These are phyloP conservation scores for Colletotrichum cereale DNA, from an alignment of 2,329 filamentous ascomycete genomes.

Conservation along the genomic window DNA sequence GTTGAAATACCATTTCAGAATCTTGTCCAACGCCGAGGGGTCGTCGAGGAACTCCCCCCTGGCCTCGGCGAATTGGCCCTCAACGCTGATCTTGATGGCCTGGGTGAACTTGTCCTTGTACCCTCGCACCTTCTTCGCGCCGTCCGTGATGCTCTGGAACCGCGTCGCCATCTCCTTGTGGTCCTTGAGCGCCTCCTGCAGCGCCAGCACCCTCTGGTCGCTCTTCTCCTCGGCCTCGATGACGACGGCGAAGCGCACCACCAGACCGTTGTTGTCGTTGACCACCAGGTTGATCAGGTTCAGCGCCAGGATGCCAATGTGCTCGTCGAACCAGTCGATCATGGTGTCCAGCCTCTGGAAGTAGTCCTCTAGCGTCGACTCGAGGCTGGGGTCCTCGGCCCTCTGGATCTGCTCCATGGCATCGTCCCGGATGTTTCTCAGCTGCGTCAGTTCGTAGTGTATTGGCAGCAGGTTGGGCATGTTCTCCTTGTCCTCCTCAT, in stretches of 20 bases:
- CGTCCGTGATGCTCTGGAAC: conserved; percentile 95
- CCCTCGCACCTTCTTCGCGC: conserved; percentile 89
- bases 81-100: conserved; percentile 79
- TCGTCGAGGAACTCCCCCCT: conserved; percentile 85
- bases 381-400: conserved; percentile 78
- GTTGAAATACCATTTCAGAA: conserved; percentile 97
- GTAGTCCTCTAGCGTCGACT: conserved; percentile 88
- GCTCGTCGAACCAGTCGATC: conserved; percentile 95
- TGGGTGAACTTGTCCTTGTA: conserved; percentile 97
- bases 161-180: conserved; percentile 94
- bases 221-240: conserved; percentile 98
- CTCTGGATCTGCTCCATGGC: conserved; percentile 95
- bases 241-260: conserved; percentile 91
- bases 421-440: conserved; percentile 95
- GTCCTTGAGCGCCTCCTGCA: conserved; percentile 95
- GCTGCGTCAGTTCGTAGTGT: conserved; percentile 91
- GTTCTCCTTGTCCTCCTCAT: conserved; percentile 87
- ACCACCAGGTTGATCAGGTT: conserved; percentile 91
- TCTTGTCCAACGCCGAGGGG: conserved; percentile 85
- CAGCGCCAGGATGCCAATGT: conserved; percentile 88
- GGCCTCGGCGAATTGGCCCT: conserved; percentile 79
- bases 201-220: conserved; percentile 88
- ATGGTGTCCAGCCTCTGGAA: conserved; percentile 88
- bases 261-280: conserved; percentile 86
- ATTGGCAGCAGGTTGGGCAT: conserved; percentile 92